Evolutionary conservation across 306 rosid species (phyloP).

Genomic region (Castanea sativa): DNA sequence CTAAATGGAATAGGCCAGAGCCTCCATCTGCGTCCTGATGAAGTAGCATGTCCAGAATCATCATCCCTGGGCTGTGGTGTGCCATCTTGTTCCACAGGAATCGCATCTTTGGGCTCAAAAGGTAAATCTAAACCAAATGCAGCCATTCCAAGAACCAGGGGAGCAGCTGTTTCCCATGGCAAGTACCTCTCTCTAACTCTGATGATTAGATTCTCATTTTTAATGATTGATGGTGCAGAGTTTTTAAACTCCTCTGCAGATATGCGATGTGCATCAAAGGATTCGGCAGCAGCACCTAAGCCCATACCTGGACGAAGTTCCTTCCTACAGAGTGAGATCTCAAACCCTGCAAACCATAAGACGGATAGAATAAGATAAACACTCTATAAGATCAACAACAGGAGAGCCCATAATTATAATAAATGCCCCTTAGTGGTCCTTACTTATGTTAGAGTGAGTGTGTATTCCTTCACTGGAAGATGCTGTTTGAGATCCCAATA

Average conservation of each 20-base stretch:
- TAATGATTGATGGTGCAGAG: constrained; percentile 59
- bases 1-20: constrained; percentile 92
- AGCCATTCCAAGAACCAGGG: constrained; percentile 70
- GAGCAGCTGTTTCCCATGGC: constrained; percentile 89
- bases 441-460: constrained; percentile 38
- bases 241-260: constrained; percentile 55
- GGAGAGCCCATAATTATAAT: constrained; percentile 18
- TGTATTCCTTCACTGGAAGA: constrained; percentile 38
- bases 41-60: constrained; percentile 37
- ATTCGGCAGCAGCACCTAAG: constrained; percentile 64
- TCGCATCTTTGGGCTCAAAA: constrained; percentile 61
- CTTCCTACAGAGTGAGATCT: constrained; percentile 85
- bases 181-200: constrained; percentile 66
- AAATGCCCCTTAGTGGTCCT: constrained; percentile 21
- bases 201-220: constrained; percentile 68
- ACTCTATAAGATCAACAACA: constrained; percentile 14
- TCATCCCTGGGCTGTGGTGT: constrained; percentile 42
- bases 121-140: constrained; percentile 69
- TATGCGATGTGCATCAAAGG: constrained; percentile 60
- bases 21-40: constrained; percentile 83
- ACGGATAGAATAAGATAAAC: constrained; percentile 19
- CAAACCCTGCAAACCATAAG: constrained; percentile 57
- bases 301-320: constrained; percentile 81
- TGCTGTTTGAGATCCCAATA: constrained; percentile 31
- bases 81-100: constrained; percentile 69